Conservation (phyloP, 192 early-diverging fungal genomes). For the Haplosporangium gracile region DNA sequence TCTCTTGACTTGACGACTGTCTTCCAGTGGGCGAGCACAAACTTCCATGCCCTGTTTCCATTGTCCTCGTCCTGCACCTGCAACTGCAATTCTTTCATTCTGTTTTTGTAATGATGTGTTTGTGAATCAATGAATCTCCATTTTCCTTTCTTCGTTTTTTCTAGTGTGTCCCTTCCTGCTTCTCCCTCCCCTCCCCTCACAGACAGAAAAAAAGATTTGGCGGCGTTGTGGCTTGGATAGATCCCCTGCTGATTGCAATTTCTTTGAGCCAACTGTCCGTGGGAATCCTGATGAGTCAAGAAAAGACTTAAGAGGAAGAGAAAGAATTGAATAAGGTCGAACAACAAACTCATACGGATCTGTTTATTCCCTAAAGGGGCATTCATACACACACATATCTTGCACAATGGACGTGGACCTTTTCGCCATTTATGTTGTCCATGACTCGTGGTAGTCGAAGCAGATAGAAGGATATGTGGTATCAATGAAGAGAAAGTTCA, state of each 20-base stretch:
- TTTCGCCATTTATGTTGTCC: neutral
- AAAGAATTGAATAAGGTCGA: no score
- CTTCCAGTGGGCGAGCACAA: slow-evolving; percentile 49
- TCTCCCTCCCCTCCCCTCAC: neutral
- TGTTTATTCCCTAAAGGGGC: no score
- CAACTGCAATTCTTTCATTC: slow-evolving; percentile 38
- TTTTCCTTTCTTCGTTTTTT: no score
- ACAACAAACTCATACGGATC: no score
- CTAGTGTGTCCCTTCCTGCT: no score
- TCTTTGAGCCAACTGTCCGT: no score
- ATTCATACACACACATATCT: neutral
- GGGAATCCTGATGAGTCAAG: no score
- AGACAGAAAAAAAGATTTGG: neutral
- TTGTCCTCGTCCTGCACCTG: slow-evolving; percentile 29
- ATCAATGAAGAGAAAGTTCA: no score
- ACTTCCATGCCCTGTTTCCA: slow-evolving; percentile 46
- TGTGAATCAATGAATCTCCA: no score
- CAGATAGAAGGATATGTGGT: no score
- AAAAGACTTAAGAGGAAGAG: no score
- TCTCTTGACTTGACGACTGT: slow-evolving; percentile 46
- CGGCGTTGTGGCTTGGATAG: neutral
- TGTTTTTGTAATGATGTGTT: neutral
- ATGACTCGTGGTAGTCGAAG: neutral
- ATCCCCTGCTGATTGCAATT: neutral
- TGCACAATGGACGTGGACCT: neutral